Base-by-base conservation (phyloP, 208 protist genomes). In the Balamuthia mandrillaris region DNA sequence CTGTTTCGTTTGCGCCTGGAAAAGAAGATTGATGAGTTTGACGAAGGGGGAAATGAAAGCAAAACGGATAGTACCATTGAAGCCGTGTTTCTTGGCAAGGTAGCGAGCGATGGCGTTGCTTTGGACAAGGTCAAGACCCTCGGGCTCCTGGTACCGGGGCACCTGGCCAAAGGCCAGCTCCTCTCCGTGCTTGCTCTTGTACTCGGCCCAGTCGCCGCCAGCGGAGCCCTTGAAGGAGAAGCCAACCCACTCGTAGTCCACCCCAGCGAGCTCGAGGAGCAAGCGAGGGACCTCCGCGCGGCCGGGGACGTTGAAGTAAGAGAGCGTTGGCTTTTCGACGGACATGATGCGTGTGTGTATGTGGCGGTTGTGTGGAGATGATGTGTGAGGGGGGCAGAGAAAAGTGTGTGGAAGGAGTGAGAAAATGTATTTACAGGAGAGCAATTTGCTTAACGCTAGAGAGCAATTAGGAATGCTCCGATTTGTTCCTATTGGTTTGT, bases 111-210 rank as follows among this genome's bases (percentile, higher is more conserved):
- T 81, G 41, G 72, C 47, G 10, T n/a, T 0, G 72, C 72, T 47
- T 51, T 81, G 72, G 4, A 61, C 72, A 3, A 81, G 31, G 4
- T 6, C 24, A 31, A 81, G 18, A 10, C 72, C 72, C 18, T 56
- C n/a, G 72, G 72, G 72, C 45, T 81, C 72, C 45, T 81, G 47
- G 52, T 81, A 81, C 31, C 54, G 45, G 3, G 72, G 72, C 2
- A 81, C 2, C 72, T 81, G 72, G 5, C 72, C 72, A 60, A 81
- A 81, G 3, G 72, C 16, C 1, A 29, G 5, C 72, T 60, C 61
- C 5, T 51, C 63, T 45, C 5, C 12, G 27, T 2, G 31, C 33
- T 29, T 4, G 9, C 18, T 7, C 31, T 75, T 75, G 9, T 47
- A 41, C 6, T 45, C 6, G 18, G 56, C 56, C 18, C 6, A 10